These are phyloP conservation scores for Raphanus hybrid DNA, from an alignment of 441 rosid species.

Conservation along the genomic window DNA sequence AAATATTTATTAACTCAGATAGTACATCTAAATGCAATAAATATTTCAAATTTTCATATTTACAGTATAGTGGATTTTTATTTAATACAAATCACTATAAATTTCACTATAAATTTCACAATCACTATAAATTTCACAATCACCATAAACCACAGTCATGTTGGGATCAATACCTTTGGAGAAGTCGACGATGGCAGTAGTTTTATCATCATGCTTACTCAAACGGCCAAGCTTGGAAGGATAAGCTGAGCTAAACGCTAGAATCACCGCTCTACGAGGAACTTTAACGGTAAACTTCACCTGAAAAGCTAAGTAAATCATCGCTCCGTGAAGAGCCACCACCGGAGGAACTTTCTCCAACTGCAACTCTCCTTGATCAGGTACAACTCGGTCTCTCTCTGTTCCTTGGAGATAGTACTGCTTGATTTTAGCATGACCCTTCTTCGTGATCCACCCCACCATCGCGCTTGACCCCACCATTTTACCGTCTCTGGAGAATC, in stretches of 20 bases:
- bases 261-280: conserved; percentile 61
- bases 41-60: too few species aligned
- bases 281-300: conserved; percentile 59
- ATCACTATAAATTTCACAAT: too few species aligned
- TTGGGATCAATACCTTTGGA: conserved; percentile 51
- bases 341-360: conserved; percentile 76
- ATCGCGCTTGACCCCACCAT: conserved; percentile 94
- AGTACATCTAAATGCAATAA: too few species aligned
- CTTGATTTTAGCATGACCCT: conserved; percentile 77
- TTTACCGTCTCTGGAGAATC: conserved; percentile 84
- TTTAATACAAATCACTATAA: too few species aligned
- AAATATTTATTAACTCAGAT: too few species aligned
- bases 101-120: too few species aligned
- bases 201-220: conserved; percentile 71
- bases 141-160: too few species aligned
- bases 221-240: conserved; percentile 64
- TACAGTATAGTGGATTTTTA: too few species aligned
- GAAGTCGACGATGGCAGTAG: conserved; percentile 72
- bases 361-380: conserved; percentile 78
- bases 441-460: conserved; percentile 84
- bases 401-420: conserved; percentile 80
- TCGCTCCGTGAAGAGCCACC: conserved; percentile 74
- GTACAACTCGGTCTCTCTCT: conserved; percentile 60
- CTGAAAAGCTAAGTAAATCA: conserved; percentile 81
- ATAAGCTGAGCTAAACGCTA: conserved; percentile 68